A percentile compares a stretch with the other conserved stretches of the same genome.
These are phyloP conservation scores for Gymnopilus dilepis DNA, from an alignment of 768 basidiomycete species.

Conservation along the genomic window DNA sequence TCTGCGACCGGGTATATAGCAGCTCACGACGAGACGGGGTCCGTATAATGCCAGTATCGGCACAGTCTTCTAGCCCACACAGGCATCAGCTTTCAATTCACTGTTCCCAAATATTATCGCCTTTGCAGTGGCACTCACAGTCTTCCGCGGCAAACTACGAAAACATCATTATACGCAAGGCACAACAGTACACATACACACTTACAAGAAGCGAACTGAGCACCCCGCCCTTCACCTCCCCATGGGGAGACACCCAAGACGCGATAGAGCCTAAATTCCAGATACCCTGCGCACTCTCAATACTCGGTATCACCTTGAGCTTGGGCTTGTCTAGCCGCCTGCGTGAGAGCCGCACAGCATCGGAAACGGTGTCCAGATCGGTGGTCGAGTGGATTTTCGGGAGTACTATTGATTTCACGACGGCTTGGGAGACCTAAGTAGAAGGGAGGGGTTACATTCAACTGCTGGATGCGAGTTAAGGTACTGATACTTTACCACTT, in stretches of 20 bases:
- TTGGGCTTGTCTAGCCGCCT: constrained; percentile 33
- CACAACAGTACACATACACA: not conserved
- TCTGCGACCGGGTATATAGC: constrained; percentile 80
- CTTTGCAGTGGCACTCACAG: constrained; percentile 60
- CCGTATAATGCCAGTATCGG: constrained; percentile 83
- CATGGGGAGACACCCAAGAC: constrained; percentile 61
- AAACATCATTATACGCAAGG: not conserved
- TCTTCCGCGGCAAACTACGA: constrained; percentile 93
- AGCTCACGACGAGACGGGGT: constrained; percentile 78
- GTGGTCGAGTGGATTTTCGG: constrained; percentile 80
- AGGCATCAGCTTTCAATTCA: not conserved
- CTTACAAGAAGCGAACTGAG: constrained; percentile 72
- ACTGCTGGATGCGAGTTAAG: too few relatives aligned
- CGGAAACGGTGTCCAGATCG: constrained; percentile 69
- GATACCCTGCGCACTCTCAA: constrained; percentile 82
- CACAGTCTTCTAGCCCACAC: constrained; percentile 76
- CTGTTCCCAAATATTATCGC: not conserved
- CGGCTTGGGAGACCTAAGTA: constrained; percentile 35
- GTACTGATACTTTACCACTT: constrained; percentile 49
- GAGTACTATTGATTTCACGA: constrained; percentile 73
- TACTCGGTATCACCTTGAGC: constrained; percentile 74
- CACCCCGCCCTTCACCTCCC: constrained; percentile 52
- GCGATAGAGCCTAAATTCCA: constrained; percentile 75
- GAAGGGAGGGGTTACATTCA: too few relatives aligned
- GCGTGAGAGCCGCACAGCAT: constrained; percentile 42